Evolutionary conservation across 106 monocot species (phyloP), one percentile per base, ranked within the genome.

Genomic region (Ottelia alismoides): DNA sequence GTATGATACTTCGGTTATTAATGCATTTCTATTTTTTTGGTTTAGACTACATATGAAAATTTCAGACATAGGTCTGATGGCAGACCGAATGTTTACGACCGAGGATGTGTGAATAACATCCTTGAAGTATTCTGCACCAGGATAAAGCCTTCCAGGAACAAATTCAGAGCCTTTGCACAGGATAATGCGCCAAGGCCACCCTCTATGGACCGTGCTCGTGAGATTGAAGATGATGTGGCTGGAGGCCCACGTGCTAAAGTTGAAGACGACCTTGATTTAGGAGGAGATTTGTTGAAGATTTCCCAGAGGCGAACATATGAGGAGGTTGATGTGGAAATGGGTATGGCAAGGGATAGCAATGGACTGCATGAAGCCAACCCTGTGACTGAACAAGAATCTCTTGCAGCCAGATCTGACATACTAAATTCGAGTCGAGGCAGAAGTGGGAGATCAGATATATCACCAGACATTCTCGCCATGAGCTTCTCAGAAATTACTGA

Each of bases 21-120:
- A n/a, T n/a, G n/a, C n/a, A n/a, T n/a, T n/a, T n/a, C n/a, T 43
- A n/a, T 47, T 19, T 27, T 0, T 29, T 20, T 60, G 32, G 57
- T 67, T 30, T 73, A 92, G 92, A 92, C 92, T 0, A 92, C 92
- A 1, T 83, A 92, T 40, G 92, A 92, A 57, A 92, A 92, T 49
- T 87, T 87, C 62, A 73, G 86, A 9, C 86, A 92, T 64, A 76
- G 92, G 77, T 25, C 76, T 6, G 83, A 86, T 63, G 79, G 51
- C 63, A 57, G 86, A 25, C 66, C 57, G 31, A 92, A 78, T 30
- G 61, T 75, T n/a, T 77, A 79, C 24, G 45, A 79, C 55, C 78
- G 47, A 45, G 92, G 92, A 28, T 87, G 79, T 55, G 4, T 82
- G 25, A 69, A 66, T 27, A 92, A 86, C 72, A 86, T 83, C 31